These are phyloP conservation scores for Saccharomycopsis microspora DNA, from an alignment of 805 yeast species.

Conservation along the genomic window DNA sequence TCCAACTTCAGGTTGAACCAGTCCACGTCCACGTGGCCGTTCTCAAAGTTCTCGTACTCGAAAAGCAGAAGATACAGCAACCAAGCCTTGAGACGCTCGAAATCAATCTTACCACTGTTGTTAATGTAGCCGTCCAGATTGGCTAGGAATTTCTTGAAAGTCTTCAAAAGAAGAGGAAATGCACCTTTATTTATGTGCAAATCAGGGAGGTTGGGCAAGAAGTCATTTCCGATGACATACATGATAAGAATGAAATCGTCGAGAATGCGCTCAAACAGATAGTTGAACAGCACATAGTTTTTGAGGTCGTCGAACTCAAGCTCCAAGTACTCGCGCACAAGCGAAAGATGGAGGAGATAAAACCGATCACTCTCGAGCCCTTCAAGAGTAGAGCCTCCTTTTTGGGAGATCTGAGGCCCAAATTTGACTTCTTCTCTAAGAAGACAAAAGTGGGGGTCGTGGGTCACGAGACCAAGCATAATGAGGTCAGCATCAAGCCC, in stretches of 20 bases:
- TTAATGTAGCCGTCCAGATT: slow-evolving; percentile 76
- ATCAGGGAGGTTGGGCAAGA: slow-evolving; percentile 93
- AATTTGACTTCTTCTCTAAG: slow-evolving; percentile 92
- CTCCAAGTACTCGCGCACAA: slow-evolving; percentile 83
- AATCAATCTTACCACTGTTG: slow-evolving; percentile 71
- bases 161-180: slow-evolving; percentile 79
- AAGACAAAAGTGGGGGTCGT: slow-evolving; percentile 91
- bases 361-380: slow-evolving; percentile 71
- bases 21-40: slow-evolving; percentile 69
- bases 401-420: slow-evolving; percentile 35
- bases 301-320: slow-evolving; percentile 71
- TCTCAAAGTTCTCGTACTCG: slow-evolving; percentile 81
- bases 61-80: slow-evolving; percentile 63
- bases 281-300: slow-evolving; percentile 49
- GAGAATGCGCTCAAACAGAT: slow-evolving; percentile 76
- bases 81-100: slow-evolving; percentile 64
- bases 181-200: slow-evolving; percentile 92
- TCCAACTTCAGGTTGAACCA: slow-evolving; percentile 87
- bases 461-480: slow-evolving; percentile 83
- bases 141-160: slow-evolving; percentile 73
- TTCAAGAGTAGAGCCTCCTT: slow-evolving; percentile 26
- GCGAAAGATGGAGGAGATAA: slow-evolving; percentile 69
- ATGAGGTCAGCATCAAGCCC: slow-evolving; percentile 95
- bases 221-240: slow-evolving; percentile 96
- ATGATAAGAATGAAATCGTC: slow-evolving; percentile 89